These are phyloP conservation scores for Lipomyces anomalus DNA, from an alignment of 805 yeast species.

Conservation along the genomic window DNA sequence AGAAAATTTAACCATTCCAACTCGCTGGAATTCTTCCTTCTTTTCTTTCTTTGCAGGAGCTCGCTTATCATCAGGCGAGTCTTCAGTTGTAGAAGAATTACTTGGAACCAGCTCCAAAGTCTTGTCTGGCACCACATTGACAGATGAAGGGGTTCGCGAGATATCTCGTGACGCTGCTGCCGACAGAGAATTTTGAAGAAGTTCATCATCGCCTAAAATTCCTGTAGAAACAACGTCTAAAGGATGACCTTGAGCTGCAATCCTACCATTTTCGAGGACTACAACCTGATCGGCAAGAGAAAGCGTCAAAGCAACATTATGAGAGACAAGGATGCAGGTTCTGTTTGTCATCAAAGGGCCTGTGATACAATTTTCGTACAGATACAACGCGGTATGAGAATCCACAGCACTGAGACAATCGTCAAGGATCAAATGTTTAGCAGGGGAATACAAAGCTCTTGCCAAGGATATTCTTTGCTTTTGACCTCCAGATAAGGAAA, in stretches of 20 bases:
- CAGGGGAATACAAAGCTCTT: conserved; percentile 82
- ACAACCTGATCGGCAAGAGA: conserved; percentile 76
- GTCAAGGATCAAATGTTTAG: conserved; percentile 77
- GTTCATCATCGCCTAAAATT: conserved; percentile 66
- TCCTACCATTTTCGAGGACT: conserved; percentile 77
- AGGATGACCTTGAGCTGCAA: conserved; percentile 43
- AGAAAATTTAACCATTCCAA: conserved; percentile 69
- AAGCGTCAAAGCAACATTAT: conserved; percentile 84
- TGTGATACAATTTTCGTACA: conserved; percentile 83
- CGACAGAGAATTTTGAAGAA: conserved; percentile 11
- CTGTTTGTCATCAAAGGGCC: conserved; percentile 82
- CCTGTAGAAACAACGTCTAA: conserved; percentile 50
- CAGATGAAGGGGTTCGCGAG: conserved; percentile 59
- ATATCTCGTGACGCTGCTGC: conserved; percentile 30
- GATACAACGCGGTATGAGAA: conserved; percentile 90
- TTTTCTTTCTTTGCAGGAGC: conserved; percentile 71
- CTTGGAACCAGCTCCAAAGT: conserved; percentile 76
- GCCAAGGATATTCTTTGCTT: conserved; percentile 95
- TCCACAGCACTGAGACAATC: conserved; percentile 97
- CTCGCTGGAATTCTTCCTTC: conserved; percentile 65
- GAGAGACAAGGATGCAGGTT: conserved; percentile 88
- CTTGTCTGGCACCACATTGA: conserved; percentile 79
- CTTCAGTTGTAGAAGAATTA: conserved; percentile 72
- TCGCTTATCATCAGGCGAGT: conserved; percentile 77
- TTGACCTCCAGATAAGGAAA: conserved; percentile 94